Conservation (phyloP, 2,329 filamentous ascomycete species). For the Aureobasidium uvarum region DNA sequence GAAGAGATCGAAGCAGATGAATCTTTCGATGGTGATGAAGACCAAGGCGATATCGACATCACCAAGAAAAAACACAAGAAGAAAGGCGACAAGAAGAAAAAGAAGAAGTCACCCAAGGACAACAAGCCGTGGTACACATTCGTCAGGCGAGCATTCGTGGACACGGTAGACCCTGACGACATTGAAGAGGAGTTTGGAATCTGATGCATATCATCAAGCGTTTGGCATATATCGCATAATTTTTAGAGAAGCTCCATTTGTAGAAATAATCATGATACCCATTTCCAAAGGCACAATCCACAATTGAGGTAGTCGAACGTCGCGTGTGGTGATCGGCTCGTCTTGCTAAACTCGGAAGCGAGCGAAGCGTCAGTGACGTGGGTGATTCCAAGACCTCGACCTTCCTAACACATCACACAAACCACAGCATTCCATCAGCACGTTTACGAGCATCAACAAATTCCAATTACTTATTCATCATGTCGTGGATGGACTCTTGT, state of each 20-base stretch:
- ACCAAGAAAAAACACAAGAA: slow-evolving; percentile 39
- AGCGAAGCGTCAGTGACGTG: slow-evolving; percentile 7
- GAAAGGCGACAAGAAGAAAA: slow-evolving; percentile 44
- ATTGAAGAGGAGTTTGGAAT: slow-evolving; percentile 49
- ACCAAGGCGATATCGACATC: slow-evolving; percentile 34
- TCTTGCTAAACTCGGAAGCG: not conserved
- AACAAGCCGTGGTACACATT: slow-evolving; percentile 75
- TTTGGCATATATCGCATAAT: slow-evolving; percentile 5
- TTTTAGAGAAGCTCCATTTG: not conserved
- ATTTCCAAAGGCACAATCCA: not conserved
- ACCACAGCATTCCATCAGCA: not conserved
- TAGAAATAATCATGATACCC: slow-evolving; percentile 4
- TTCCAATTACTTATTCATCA: not conserved
- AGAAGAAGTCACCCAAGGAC: slow-evolving; percentile 55
- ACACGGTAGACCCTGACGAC: slow-evolving; percentile 65
- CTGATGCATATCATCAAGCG: slow-evolving; percentile 22
- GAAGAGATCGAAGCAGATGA: slow-evolving; percentile 34
- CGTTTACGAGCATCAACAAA: not conserved
- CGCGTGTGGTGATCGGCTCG: not conserved
- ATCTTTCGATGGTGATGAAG: slow-evolving; percentile 35
- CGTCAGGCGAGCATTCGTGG: slow-evolving; percentile 74
- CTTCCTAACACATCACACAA: not conserved
- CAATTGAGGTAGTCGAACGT: not conserved
- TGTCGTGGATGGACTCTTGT: slow-evolving; percentile 28
- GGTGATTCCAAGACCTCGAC: not conserved